phyloP scores from a whole-genome alignment of 2,329 filamentous ascomycete genomes.

The Ophiostoma himal-ulmi region DNA sequence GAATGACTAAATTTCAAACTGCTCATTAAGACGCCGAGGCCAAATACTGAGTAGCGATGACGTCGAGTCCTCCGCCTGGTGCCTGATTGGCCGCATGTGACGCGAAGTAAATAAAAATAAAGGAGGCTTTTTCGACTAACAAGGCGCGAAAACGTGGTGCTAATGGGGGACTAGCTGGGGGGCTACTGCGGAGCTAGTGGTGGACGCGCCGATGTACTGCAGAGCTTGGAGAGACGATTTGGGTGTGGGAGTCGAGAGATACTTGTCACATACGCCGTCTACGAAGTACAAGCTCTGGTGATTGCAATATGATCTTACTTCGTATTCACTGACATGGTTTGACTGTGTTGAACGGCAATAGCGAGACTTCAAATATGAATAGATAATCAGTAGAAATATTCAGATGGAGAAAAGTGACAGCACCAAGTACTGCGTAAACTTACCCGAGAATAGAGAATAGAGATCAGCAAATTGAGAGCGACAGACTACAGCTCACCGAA shows the following conservation, averaged over 20 bases:
- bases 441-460: no score
- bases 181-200: not conserved
- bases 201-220: constrained; percentile 2
- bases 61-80: not conserved
- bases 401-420: no score
- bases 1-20: not conserved
- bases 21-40: no score
- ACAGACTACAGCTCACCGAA: not conserved
- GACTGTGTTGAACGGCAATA: no score
- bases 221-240: not conserved
- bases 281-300: no score
- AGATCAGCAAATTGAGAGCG: not conserved
- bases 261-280: no score
- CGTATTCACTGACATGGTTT: no score
- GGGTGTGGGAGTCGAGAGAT: not conserved
- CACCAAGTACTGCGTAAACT: not conserved
- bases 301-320: no score
- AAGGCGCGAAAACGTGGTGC: constrained; percentile 19
- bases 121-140: not conserved
- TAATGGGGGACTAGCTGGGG: not conserved
- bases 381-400: not conserved
- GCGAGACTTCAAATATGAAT: no score
- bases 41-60: not conserved
- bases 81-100: constrained; percentile 16
- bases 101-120: constrained; percentile 23